A percentile compares a stretch with the other conserved stretches of the same genome.
Evolutionary conservation across 2,329 filamentous ascomycete genomes (phyloP).

Genomic region (Colletotrichum cordylinicola): DNA sequence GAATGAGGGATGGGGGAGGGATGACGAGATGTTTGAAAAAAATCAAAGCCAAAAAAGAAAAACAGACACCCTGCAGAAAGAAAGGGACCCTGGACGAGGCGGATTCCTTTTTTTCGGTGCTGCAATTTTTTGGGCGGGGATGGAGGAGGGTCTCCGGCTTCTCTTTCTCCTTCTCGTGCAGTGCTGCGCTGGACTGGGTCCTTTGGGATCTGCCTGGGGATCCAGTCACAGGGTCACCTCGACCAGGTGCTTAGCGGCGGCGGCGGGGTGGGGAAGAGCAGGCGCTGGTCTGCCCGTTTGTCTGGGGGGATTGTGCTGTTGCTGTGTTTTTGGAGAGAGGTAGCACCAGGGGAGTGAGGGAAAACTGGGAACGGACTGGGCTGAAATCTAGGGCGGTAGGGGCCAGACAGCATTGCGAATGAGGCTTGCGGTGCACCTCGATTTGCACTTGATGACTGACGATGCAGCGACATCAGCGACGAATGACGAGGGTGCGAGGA

Average conservation of each 20-base stretch:
- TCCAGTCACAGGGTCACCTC: neutral
- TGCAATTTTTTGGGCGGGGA: conserved; percentile 1
- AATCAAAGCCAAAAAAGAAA: neutral
- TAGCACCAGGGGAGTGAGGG: neutral
- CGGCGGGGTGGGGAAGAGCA: neutral
- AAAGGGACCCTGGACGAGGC: neutral
- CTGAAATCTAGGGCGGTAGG: neutral
- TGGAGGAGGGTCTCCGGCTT: neutral
- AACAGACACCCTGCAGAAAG: neutral
- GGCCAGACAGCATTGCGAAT: neutral
- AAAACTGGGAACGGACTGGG: neutral
- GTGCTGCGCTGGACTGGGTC: neutral
- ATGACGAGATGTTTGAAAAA: neutral
- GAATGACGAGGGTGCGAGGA: neutral
- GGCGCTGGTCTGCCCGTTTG: neutral
- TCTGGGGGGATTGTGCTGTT: neutral
- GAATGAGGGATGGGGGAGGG: neutral
- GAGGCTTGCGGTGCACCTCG: conserved; percentile 5
- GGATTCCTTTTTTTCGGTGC: neutral
- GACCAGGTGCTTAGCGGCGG: neutral
- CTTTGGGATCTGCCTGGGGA: neutral
- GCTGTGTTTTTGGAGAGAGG: no score
- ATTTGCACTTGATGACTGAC: neutral
- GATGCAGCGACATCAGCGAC: neutral
- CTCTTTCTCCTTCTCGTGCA: neutral